Base-by-base conservation (phyloP, 1,284 basidiomycete genomes). In the Cutaneotrichosporon sp. region DNA sequence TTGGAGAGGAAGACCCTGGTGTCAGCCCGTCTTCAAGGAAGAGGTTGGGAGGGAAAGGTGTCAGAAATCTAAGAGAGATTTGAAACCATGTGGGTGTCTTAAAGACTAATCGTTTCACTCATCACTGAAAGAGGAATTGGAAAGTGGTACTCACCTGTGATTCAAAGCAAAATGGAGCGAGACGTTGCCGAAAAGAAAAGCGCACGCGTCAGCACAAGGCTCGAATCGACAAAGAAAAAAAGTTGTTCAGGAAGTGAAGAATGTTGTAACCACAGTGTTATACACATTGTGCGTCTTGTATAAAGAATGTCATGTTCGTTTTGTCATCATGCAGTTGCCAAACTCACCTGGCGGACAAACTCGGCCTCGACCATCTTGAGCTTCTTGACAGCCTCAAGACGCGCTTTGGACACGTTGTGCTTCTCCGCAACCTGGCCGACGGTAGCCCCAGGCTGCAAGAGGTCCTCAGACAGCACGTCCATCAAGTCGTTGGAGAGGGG, bases 161-260 rank as follows among this genome's bases (percentile, higher is more conserved):
- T 38, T 31, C 40, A 36, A 63, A 52, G 42, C 31, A 49, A 62
- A 49, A 62, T 30, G 34, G n/a, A 22, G 51, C 14, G 38, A 26
- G 21, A 56, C 6, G 49, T 30, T 11, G 58, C 16, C 42, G 38
- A 61, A 46, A 53, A 32, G 58, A 38, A 64, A 51, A 64, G 58
- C 49, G 40, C 57, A 40, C 56, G 56, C 38, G 69, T 72, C 67
- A 74, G 71, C 73, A 46, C 38, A n/a, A 18, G 5, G 13, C 10
- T 31, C 49, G 40, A 31, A 8, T 22, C 31, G 6, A 34, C 18
- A 13, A 13, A 46, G 40, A 22, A 50, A 22, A 30, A 46, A 32
- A 31, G n/a, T n/a, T n/a, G 38, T 56, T 80, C 79, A 80, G 79
- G 76, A 80, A 80, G 78, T 80, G 79, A 80, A 80, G 78, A 80